Conservation (phyloP, 2,329 filamentous ascomycete genomes). For the Epichloe uncinata region DNA sequence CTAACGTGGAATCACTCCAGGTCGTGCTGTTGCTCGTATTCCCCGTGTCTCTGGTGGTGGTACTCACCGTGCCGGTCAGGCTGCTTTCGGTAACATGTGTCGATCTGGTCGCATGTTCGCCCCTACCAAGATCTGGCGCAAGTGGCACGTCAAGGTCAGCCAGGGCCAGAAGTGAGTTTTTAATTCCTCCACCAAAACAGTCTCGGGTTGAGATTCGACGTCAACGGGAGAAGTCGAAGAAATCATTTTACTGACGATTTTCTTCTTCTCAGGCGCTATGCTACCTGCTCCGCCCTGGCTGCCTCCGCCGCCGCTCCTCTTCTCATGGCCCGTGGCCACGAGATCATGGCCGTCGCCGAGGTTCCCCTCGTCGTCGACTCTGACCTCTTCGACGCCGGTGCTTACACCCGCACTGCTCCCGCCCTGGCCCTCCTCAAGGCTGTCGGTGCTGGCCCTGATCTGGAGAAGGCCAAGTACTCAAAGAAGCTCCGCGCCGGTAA, state of each 20-base stretch:
- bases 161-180: slow-evolving; percentile 77
- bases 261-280: slow-evolving; percentile 64
- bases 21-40: slow-evolving; percentile 99
- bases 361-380: slow-evolving; percentile 98
- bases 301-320: slow-evolving; percentile 92
- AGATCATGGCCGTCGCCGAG: slow-evolving; percentile 82
- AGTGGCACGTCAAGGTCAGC: slow-evolving; percentile 99
- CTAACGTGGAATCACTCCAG: slow-evolving; percentile 31
- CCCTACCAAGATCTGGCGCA: slow-evolving; percentile 99
- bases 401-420: slow-evolving; percentile 76
- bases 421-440: slow-evolving; percentile 81
- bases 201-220: neutral
- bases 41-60: slow-evolving; percentile 99
- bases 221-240: slow-evolving; percentile 4
- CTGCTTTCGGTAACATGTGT: slow-evolving; percentile 99
- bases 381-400: slow-evolving; percentile 66
- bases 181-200: neutral
- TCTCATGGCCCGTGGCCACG: slow-evolving; percentile 93
- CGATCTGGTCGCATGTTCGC: slow-evolving; percentile 99
- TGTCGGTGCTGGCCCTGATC: slow-evolving; percentile 76
- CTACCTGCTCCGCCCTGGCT: slow-evolving; percentile 92
- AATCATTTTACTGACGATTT: neutral
- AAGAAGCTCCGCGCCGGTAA: slow-evolving; percentile 97
- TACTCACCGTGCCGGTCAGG: slow-evolving; percentile 99
- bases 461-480: slow-evolving; percentile 92